Evolutionary conservation across 1,139 yeast genomes (phyloP), one percentile per base, ranked within the genome.

Genomic region (Pneumocystis sp.): DNA sequence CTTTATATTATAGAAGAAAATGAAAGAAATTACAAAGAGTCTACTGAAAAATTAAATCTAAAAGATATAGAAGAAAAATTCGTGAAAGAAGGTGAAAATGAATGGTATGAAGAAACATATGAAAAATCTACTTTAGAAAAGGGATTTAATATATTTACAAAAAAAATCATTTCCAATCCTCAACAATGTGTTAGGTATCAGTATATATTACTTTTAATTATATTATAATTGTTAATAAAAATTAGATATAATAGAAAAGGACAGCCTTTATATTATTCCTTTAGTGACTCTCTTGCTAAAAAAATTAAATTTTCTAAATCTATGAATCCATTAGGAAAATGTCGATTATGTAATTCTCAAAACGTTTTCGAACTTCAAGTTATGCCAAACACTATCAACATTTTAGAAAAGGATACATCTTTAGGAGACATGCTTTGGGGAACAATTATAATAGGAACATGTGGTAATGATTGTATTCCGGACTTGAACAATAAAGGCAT

Each of bases 351-450:
- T 50, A 25, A 50, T 50, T 50, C 57, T 50, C 31, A 71, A 7
- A 81, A 96, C 69, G 81, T 81, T 31, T 87, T 89, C 71, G 98
- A 93, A 74, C 77, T 91, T 66, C 98, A 93, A 74, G 76, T 93
- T 66, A 91, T 93, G 97, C 98, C 98, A 5, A 89, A 89, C 74
- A 83, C 91, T 65, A 91, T 93, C 65, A 79, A 89, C 69, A 93
- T 89, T 71, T 79, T 93, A 63, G 97, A 93, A 73, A 79, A 78
- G 34, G 74, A 73, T 17, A 71, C 72, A 12, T 73, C 73, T 59
- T 25, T 50, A 25, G 57, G 57, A 50, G 34, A 50, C 25, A 74
- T 78, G 61, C 95, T 93, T 68, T 93, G 98, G 98, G 97, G 97
- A 1, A 88, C 97, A 0, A 87, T 93, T 56, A 79, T 89, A 45